A percentile compares a stretch with the other conserved stretches of the same genome.
Conservation (phyloP, 805 yeast species). For the Starmerella ratchasimensis region DNA sequence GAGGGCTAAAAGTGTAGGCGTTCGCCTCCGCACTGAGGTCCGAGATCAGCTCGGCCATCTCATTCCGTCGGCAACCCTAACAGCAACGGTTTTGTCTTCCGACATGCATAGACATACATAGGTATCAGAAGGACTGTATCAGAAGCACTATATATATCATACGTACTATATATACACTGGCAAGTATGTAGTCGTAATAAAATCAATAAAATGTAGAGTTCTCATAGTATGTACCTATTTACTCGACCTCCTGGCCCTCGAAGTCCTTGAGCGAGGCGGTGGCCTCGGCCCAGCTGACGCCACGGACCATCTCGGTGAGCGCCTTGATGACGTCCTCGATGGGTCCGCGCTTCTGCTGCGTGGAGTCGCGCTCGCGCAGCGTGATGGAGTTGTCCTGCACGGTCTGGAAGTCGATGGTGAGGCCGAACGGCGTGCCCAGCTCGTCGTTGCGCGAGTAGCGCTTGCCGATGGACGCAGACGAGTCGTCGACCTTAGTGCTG, state of each 20-base stretch:
- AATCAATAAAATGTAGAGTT: too few species aligned
- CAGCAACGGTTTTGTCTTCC: too few species aligned
- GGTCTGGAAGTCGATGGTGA: slow-evolving; percentile 91
- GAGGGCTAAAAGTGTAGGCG: slow-evolving; percentile 39
- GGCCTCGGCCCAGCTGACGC: slow-evolving; percentile 74
- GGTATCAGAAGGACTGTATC: too few species aligned
- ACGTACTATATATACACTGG: neutral
- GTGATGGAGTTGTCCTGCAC: slow-evolving; percentile 79
- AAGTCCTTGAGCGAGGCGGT: slow-evolving; percentile 59
- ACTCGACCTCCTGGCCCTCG: slow-evolving; percentile 40
- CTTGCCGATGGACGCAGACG: slow-evolving; percentile 94
- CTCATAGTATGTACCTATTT: neutral
- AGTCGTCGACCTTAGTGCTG: slow-evolving; percentile 92
- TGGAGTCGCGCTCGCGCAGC: slow-evolving; percentile 92
- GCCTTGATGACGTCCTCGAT: slow-evolving; percentile 57
- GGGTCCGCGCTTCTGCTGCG: slow-evolving; percentile 90
- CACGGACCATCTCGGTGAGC: slow-evolving; percentile 58
- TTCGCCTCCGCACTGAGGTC: slow-evolving; percentile 37
- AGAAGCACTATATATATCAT: too few species aligned
- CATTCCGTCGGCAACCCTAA: too few species aligned
- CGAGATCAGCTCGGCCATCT: too few species aligned
- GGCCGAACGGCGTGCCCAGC: slow-evolving; percentile 96
- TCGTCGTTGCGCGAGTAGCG: slow-evolving; percentile 97
- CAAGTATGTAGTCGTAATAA: too few species aligned
- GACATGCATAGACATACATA: neutral